These are phyloP conservation scores for Plenodomus tracheiphilus DNA, from an alignment of 2,329 filamentous ascomycete species.

Conservation along the genomic window DNA sequence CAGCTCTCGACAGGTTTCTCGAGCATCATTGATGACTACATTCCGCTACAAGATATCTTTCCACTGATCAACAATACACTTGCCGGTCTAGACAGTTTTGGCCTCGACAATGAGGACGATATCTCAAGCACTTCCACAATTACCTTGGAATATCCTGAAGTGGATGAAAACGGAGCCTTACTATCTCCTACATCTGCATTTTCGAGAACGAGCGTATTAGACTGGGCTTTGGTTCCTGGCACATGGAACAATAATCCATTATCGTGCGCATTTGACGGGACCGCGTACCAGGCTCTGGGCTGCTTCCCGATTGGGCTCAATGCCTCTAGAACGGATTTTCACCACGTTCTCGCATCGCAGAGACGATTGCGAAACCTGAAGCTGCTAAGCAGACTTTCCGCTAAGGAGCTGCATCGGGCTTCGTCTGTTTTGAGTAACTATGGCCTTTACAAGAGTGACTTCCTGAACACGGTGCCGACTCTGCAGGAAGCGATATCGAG, in stretches of 20 bases:
- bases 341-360: conserved; percentile 39
- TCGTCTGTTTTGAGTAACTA: conserved; percentile 20
- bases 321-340: conserved; percentile 35
- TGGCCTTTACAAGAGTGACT: conserved; percentile 12
- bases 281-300: conserved; percentile 30
- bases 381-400: conserved; percentile 30
- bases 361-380: conserved; percentile 33
- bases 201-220: conserved; percentile 11
- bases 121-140: conserved; percentile 35
- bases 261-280: conserved; percentile 37
- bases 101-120: conserved; percentile 23
- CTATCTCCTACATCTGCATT: conserved; percentile 23
- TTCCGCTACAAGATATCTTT: conserved; percentile 33
- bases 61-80: conserved; percentile 29
- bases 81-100: conserved; percentile 28
- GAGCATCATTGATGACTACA: conserved; percentile 37
- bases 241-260: conserved; percentile 33
- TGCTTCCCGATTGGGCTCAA: conserved; percentile 44
- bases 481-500: conserved; percentile 26
- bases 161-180: conserved; percentile 34
- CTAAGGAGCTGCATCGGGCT: conserved; percentile 26
- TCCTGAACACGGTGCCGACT: conserved; percentile 24
- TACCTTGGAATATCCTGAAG: conserved; percentile 38
- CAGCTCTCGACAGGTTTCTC: conserved; percentile 37
- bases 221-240: conserved; percentile 34